Percentiles rank a stretch among this genome's conserved stretches.
These are phyloP conservation scores for Crithidia thermophila DNA, from an alignment of 208 protist genomes.

Conservation along the genomic window DNA sequence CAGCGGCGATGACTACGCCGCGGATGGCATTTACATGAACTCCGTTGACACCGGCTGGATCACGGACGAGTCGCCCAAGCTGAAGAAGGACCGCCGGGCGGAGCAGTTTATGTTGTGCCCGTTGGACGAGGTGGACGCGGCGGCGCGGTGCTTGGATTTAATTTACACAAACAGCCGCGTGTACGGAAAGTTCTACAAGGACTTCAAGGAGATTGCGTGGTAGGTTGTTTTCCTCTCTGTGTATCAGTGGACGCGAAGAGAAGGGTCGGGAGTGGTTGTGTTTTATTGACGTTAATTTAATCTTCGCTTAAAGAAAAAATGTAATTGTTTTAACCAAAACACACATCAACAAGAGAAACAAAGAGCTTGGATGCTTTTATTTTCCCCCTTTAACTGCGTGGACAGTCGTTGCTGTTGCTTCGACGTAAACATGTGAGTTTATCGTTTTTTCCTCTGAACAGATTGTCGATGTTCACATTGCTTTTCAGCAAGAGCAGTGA, in stretches of 20 bases:
- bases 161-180: conserved; percentile 85
- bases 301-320: no score
- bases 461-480: no score
- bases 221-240: conserved; percentile 22
- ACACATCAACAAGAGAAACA: neutral
- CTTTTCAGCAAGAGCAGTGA: no score
- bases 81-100: conserved; percentile 81
- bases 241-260: neutral
- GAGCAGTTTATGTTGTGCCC: conserved; percentile 78
- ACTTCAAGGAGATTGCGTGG: conserved; percentile 90
- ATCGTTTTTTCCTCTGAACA: no score
- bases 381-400: no score
- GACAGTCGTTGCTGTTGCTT: no score
- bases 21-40: conserved; percentile 97
- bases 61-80: conserved; percentile 94
- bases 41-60: conserved; percentile 98
- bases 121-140: conserved; percentile 96
- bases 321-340: no score
- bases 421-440: no score
- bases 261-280: neutral
- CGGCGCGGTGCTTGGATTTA: conserved; percentile 95
- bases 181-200: conserved; percentile 92
- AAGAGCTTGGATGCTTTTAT: neutral
- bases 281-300: no score
- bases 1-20: conserved; percentile 89